A percentile compares a stretch with the other conserved stretches of the same genome.
Conservation (phyloP, 257 asterid genomes). For the Solanum neorickii region DNA sequence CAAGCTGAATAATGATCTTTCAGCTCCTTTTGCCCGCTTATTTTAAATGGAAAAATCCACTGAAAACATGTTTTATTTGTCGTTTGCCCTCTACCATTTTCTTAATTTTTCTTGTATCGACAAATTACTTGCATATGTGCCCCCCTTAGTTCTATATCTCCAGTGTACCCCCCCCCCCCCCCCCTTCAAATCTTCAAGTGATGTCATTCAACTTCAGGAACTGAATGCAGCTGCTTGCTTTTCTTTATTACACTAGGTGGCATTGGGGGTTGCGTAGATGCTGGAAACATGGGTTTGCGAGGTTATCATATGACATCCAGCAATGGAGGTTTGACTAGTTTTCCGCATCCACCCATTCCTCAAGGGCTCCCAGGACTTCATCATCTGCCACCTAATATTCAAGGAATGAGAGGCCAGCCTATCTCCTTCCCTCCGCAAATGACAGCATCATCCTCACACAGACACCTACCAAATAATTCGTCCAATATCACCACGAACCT, state of each 20-base stretch:
- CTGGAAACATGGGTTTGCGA: slow-evolving; percentile 35
- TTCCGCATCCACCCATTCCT: slow-evolving; percentile 34
- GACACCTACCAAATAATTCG: slow-evolving; percentile 24
- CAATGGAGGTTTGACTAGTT: slow-evolving; percentile 30
- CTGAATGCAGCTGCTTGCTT: background rate
- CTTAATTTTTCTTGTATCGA: background rate
- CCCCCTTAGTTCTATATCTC: background rate
- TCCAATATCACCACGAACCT: slow-evolving; percentile 21
- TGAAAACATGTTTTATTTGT: background rate
- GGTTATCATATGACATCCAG: slow-evolving; percentile 36
- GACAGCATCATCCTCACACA: slow-evolving; percentile 41
- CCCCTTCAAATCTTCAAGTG: background rate
- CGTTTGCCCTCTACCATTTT: background rate
- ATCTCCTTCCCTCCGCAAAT: slow-evolving; percentile 39
- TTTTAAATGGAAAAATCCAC: background rate
- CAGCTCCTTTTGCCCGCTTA: background rate
- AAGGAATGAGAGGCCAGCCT: slow-evolving; percentile 40
- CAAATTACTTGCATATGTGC: background rate
- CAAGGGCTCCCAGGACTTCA: slow-evolving; percentile 42
- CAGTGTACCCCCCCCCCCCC: background rate
- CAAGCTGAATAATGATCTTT: background rate
- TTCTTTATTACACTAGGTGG: slow-evolving; percentile 5
- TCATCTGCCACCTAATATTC: slow-evolving; percentile 38
- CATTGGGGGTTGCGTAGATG: slow-evolving; percentile 31
- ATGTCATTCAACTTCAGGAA: background rate